Base-by-base conservation (phyloP, 768 basidiomycete genomes). In the Sarcodon aspratus region DNA sequence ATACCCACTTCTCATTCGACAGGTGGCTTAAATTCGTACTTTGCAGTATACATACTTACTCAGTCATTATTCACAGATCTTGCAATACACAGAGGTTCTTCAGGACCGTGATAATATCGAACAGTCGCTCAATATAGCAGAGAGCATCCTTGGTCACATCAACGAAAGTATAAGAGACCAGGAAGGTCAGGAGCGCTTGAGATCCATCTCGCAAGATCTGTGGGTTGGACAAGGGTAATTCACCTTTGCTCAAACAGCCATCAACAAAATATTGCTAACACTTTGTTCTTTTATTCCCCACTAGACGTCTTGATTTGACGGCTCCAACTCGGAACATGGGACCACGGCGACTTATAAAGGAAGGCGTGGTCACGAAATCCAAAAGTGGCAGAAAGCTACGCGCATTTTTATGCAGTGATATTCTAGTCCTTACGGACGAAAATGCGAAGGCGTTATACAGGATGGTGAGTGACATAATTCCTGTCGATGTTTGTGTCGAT, bases 111-210 rank as follows among this genome's bases (percentile, higher is more conserved):
- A 66, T 11, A 65, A 66, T 6, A 76, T 92, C 46, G 64, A 71
- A 1, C 59, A 63, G 0, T 73, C 86, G 0, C 72, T 87, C 1
- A 64, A 72, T 7, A 76, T 71, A 11, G 77, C 90, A 0, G 90
- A 95, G 67, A 68, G 66, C 9, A 78, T 93, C 7, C 73, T 97
- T 0, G 75, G 71, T 8, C 69, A 78, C 35, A 93, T 97, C 61
- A 99, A 98, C 60, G 94, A 96, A 60, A 72, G 80, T 2, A 87
- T 98, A 27, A 74, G 94, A 4, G 78, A 86, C 15, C 84, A 83
- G 49, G 93, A 98, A 63, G 81, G 84, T 1, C 64, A 70, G 8
- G 88, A 89, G 54, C 77, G 84, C n/a, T 69, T 99, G 1, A 72
- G 72, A 43, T 69, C 67, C 18, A 74, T 97, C 33, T 91, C 87